Conservation (phyloP, 768 basidiomycete species). For the Atractiella rhizophila region DNA sequence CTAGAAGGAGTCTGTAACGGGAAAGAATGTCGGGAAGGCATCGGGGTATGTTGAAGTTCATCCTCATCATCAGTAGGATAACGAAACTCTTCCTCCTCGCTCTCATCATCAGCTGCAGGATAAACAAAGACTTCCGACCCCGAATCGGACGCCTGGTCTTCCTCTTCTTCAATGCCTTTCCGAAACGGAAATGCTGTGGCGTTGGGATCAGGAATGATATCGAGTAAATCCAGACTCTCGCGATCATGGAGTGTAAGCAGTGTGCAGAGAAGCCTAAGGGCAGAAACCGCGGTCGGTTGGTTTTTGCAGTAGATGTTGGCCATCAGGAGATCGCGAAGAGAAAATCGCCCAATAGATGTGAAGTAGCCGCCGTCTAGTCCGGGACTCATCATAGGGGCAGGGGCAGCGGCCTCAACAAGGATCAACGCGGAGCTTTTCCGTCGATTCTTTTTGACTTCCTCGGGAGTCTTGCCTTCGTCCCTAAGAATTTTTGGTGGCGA, state of each 20-base stretch:
- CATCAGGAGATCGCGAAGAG: constrained; percentile 62
- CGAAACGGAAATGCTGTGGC: constrained; percentile 51
- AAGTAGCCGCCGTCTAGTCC: constrained; percentile 40
- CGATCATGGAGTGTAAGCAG: constrained; percentile 45
- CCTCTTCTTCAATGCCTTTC: constrained; percentile 22
- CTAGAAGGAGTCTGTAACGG: too few species aligned
- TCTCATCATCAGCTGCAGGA: constrained; percentile 21
- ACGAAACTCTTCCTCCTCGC: constrained; percentile 31
- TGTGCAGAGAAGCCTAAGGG: constrained; percentile 54
- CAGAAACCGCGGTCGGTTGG: constrained; percentile 42
- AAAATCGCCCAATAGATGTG: constrained; percentile 66
- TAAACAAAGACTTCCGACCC: constrained; percentile 5
- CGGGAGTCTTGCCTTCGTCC: too few species aligned
- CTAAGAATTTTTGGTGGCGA: too few species aligned
- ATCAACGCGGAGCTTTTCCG: constrained; percentile 73
- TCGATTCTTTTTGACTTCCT: constrained; percentile 22
- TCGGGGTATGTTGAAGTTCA: too few species aligned
- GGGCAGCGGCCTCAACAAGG: constrained; percentile 63
- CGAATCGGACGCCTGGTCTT: background rate
- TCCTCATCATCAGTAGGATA: constrained; percentile 23
- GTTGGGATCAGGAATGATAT: constrained; percentile 39
- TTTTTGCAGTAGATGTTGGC: constrained; percentile 48
- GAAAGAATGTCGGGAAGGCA: too few species aligned
- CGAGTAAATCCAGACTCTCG: constrained; percentile 38
- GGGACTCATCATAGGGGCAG: constrained; percentile 27